Evolutionary conservation across 768 basidiomycete genomes (phyloP), one percentile per base, ranked within the genome.

Genomic region (Amanita pseudoporphyria): DNA sequence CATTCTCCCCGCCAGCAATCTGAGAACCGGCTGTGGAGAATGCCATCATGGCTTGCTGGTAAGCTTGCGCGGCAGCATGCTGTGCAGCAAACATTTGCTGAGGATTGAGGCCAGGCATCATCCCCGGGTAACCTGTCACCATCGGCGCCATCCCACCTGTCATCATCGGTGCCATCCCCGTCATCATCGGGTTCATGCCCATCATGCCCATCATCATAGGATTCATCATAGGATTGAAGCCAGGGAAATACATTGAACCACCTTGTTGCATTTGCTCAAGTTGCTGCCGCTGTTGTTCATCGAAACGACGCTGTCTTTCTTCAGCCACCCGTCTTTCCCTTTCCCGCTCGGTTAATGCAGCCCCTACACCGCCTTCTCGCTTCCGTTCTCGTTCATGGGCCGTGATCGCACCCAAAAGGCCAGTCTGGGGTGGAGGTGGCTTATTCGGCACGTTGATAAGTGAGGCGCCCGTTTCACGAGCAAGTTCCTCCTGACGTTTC

Each of bases 371-470:
- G 45, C 96, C 94, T 52, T 95, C 93, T 24, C 92, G 82, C 61
- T 95, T 91, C 53, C 91, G 76, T 50, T 98, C 95, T 46, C 90
- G 78, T 65, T 99, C 92, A 62, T 96, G 92, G 7, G 87, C 89
- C 37, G 92, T 92, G 58, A 98, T 92, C 2, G 95, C 95, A 14
- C 96, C 96, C 43, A 99, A 81, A 37, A 98, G 76, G 33, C 96
- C 96, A 37, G 87, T 90, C 66, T 95, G 92, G 6, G 96, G 94
- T 2, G 91, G 89, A 0, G 90, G 92, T 0, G 94, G 92, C 62
- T 95, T 95, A 60, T 83, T 81, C 3, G 90, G 91, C n/a, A 99
- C 90, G 62, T 95, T 94, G 70, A 98, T 83, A 47, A 98, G 76
- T 3, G 92, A 91, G 13, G 81, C 87, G 24, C 96, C 96, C 6